These are phyloP conservation scores for Microglena sp. DNA, from an alignment of 139 green algal genomes.

Conservation along the genomic window DNA sequence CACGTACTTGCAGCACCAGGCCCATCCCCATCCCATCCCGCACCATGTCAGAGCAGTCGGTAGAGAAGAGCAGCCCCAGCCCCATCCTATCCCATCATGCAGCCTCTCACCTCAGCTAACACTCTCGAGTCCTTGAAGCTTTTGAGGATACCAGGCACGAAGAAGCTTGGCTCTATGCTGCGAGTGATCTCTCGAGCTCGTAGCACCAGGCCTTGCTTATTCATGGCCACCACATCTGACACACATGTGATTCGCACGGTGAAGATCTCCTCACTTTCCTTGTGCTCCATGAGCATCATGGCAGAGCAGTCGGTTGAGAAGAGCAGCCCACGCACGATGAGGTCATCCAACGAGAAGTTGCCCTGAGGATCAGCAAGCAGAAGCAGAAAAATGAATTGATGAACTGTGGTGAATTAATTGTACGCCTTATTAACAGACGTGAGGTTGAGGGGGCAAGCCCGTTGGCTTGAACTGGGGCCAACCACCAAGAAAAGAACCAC, in stretches of 20 bases:
- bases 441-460: no score
- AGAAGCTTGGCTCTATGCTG: constrained; percentile 35
- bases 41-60: constrained; percentile 37
- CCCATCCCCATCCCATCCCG: constrained; percentile 23
- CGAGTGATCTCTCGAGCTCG: constrained; percentile 38
- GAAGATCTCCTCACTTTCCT: constrained; percentile 26
- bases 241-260: constrained; percentile 39
- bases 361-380: no score
- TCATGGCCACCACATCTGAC: constrained; percentile 21
- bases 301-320: constrained; percentile 34
- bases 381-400: no score
- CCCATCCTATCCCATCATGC: no score
- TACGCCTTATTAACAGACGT: no score
- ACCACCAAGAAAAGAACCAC: no score
- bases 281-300: constrained; percentile 47
- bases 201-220: constrained; percentile 30
- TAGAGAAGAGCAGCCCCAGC: constrained; percentile 32
- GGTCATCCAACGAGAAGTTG: constrained; percentile 29
- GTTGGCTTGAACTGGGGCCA: no score
- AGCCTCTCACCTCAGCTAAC: constrained; percentile 14
- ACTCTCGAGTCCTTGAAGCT: constrained; percentile 32
- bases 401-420: no score
- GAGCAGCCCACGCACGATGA: constrained; percentile 30
- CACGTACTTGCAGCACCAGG: constrained; percentile 29
- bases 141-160: constrained; percentile 41